Conservation (phyloP, 495 filamentous ascomycete species). For the Barbatosphaeria neglecta region DNA sequence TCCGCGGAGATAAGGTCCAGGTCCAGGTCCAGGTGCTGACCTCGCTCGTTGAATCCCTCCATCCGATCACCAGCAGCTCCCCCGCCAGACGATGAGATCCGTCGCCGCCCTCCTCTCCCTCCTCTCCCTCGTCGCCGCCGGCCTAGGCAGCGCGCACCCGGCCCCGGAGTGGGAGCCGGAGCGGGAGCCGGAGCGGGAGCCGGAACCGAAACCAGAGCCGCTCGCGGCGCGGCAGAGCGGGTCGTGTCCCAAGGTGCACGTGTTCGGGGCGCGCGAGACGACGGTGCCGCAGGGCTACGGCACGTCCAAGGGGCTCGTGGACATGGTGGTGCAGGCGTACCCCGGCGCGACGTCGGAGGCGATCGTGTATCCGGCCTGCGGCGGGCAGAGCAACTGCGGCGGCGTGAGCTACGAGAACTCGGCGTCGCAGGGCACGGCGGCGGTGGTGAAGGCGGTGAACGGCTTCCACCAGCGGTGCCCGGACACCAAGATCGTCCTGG, state of each 20-base stretch:
- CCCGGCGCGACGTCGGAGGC: slow-evolving; percentile 44
- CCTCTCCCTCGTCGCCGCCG: too few relatives aligned
- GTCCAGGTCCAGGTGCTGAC: too few relatives aligned
- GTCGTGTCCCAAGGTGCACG: slow-evolving; percentile 41
- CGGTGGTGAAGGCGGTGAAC: slow-evolving; percentile 45
- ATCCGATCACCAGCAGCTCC: too few relatives aligned
- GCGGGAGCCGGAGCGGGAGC: not conserved
- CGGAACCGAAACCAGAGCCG: not conserved
- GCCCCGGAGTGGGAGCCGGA: too few relatives aligned
- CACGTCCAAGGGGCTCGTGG: slow-evolving; percentile 39
- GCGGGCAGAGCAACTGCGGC: slow-evolving; percentile 38
- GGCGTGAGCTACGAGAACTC: slow-evolving; percentile 42
- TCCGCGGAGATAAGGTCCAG: too few relatives aligned
- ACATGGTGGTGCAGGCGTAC: slow-evolving; percentile 38
- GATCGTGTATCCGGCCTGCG: slow-evolving; percentile 50
- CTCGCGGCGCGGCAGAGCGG: slow-evolving; percentile 15
- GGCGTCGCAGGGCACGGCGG: slow-evolving; percentile 37
- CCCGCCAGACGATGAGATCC: too few relatives aligned
- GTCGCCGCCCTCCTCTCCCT: too few relatives aligned
- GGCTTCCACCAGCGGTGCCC: slow-evolving; percentile 43
- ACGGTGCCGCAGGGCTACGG: slow-evolving; percentile 45
- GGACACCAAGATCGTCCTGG: slow-evolving; percentile 43
- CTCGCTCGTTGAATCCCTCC: too few relatives aligned
- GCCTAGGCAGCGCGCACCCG: too few relatives aligned
- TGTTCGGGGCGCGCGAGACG: slow-evolving; percentile 57